Base-by-base conservation (phyloP, 495 filamentous ascomycete genomes). In the Aspergillus sparsus region DNA sequence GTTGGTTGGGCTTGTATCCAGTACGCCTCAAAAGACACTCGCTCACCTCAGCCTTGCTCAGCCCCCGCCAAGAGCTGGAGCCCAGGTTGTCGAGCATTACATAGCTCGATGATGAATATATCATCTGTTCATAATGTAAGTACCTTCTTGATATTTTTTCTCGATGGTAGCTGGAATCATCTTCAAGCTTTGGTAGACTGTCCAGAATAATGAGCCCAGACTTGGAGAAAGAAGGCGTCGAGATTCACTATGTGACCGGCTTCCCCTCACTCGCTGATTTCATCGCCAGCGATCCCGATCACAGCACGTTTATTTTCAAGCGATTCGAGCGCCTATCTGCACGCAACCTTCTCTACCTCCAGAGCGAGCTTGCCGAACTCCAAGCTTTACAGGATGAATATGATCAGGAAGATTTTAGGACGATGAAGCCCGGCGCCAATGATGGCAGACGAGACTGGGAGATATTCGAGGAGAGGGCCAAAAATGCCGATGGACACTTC, bases 41-140 rank as follows among this genome's bases (percentile, higher is more conserved):
- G 57, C 84, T 88, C 51, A 87, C 71, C n/a, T 78, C 72, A 2
- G 37, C 37, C 37, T 41, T 13, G 37, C 37, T 41, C 37, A 41
- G 37, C 37, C 37, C 13, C 37, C 37, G 37, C 37, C 37, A 41
- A 41, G 37, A 41, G 21, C 21, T 27, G 3, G 21, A 27, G 21
- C 3, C 21, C 21, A 27, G 3, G 21, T 27, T 27, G 21, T 27
- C 21, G 3, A 27, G 21, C 21, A 27, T 27, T 27, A 27, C 21
- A 3, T 27, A 27, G 21, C 21, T 27, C 21, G 21, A 27, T 27
- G 21, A 3, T 27, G 21, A 1, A 27, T 27, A 27, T 27, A 27
- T 27, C 21, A 27, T 27, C 21, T 27, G 21, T 3, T 27, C 21
- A 27, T 27, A 27, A 27, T 27, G 21, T 27, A 27, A 27, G 21